These are phyloP conservation scores for Alopecurus myosuroides DNA, from an alignment of 176 grass and related monocot genomes.

Conservation along the genomic window DNA sequence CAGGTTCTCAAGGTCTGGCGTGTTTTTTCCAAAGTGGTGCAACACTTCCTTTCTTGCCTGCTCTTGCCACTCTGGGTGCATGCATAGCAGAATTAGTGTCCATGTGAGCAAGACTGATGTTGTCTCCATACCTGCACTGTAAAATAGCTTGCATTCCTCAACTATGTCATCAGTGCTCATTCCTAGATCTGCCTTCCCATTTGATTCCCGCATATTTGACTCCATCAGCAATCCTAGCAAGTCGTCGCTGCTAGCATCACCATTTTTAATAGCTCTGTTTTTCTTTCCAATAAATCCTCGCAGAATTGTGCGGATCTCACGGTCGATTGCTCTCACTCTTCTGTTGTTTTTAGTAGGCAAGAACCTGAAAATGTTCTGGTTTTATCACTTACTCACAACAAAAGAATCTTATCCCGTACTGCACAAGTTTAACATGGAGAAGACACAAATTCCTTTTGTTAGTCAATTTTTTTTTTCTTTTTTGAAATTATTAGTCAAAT, in stretches of 20 bases:
- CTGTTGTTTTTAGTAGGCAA: conserved; percentile 61
- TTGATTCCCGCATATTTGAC: conserved; percentile 46
- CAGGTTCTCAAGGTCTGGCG: conserved; percentile 51
- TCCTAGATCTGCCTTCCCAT: conserved; percentile 31
- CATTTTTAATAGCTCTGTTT: conserved; percentile 31
- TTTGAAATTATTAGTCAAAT: not conserved
- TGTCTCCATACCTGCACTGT: conserved; percentile 79
- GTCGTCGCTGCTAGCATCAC: conserved; percentile 35
- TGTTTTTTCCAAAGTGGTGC: conserved; percentile 42
- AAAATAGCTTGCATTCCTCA: conserved; percentile 82
- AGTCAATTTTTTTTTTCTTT: not conserved
- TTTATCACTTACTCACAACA: no score
- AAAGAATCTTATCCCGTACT: no score
- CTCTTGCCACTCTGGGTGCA: conserved; percentile 76
- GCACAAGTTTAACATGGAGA: not conserved
- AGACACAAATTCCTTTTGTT: not conserved
- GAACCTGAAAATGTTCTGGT: conserved; percentile 36
- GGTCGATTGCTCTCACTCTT: conserved; percentile 34
- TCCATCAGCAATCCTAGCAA: conserved; percentile 61
- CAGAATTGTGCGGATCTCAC: conserved; percentile 39
- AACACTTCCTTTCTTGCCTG: conserved; percentile 66
- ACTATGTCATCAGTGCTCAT: conserved; percentile 66
- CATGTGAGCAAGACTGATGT: conserved; percentile 74
- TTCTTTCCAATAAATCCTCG: conserved; percentile 52
- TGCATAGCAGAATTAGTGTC: conserved; percentile 60